Percentiles rank a stretch among this genome's conserved stretches.
Conservation (phyloP, 1,284 basidiomycete species). For the Microbotryum silenes-acaulis region DNA sequence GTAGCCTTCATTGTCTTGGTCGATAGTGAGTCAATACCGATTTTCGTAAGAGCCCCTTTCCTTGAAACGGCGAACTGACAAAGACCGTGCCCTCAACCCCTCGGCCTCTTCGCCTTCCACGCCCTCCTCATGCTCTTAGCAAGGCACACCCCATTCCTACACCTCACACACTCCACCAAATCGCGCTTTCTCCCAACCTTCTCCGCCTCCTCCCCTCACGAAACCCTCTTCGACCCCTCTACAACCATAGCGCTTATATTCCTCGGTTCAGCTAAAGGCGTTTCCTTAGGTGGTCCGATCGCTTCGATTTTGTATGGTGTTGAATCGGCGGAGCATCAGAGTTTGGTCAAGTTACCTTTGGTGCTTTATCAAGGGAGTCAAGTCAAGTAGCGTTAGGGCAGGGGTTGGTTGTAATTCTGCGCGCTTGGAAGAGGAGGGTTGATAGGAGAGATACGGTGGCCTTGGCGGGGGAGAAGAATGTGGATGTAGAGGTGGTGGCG, state of each 20-base stretch:
- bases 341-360: conserved; percentile 25
- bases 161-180: not conserved
- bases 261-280: conserved; percentile 28
- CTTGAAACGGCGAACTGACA: not conserved
- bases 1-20: conserved; percentile 37
- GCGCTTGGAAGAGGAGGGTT: conserved; percentile 13
- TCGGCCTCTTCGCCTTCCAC: conserved; percentile 33
- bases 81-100: not conserved
- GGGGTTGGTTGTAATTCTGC: conserved; percentile 17
- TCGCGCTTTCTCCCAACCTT: not conserved
- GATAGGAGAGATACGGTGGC: not conserved
- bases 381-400: conserved; percentile 28
- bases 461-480: too few species aligned
- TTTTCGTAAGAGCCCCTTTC: not conserved
- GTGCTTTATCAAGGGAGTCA: conserved; percentile 32
- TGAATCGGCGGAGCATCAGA: conserved; percentile 7
- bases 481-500: too few species aligned
- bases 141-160: conserved; percentile 24
- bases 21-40: conserved; percentile 1
- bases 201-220: not conserved
- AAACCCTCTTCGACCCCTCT: conserved; percentile 10
- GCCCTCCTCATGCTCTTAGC: conserved; percentile 34
- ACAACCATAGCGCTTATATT: conserved; percentile 29
- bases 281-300: conserved; percentile 25
- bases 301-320: conserved; percentile 29